A percentile compares a stretch with the other conserved stretches of the same genome.
These are phyloP conservation scores for Herpomyces periplanetae DNA, from an alignment of 2,329 filamentous ascomycete genomes.

Conservation along the genomic window DNA sequence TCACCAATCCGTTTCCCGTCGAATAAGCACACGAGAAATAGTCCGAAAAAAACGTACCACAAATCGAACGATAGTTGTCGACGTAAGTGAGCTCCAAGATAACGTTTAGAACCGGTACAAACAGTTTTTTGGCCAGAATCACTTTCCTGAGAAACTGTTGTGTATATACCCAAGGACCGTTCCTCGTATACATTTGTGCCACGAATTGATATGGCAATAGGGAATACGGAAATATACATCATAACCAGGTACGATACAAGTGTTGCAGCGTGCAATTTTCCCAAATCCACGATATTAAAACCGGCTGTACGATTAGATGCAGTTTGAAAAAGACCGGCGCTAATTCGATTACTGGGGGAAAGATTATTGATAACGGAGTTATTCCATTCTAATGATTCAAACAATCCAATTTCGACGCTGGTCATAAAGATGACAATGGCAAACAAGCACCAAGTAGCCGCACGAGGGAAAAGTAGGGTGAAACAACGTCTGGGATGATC, in stretches of 20 bases:
- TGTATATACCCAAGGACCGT: conserved; percentile 35
- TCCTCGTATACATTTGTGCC: conserved; percentile 91
- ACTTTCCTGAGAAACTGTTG: conserved; percentile 10
- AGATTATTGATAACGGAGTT: conserved; percentile 24
- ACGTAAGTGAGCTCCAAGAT: conserved; percentile 62
- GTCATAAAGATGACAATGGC: conserved; percentile 49
- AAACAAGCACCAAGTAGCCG: conserved; percentile 84
- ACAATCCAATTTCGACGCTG: conserved; percentile 45
- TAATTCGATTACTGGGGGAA: conserved; percentile 29
- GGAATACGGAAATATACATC: conserved; percentile 98
- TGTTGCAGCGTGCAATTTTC: conserved; percentile 46
- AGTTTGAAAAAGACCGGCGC: conserved; percentile 67
- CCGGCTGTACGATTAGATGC: conserved; percentile 62
- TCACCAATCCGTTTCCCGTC: conserved; percentile 32
- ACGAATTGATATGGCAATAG: conserved; percentile 75
- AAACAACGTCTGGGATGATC: conserved; percentile 90
- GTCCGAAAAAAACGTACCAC: conserved; percentile 78
- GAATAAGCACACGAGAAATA: conserved; percentile 65
- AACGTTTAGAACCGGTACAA: conserved; percentile 24
- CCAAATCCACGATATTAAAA: conserved; percentile 40
- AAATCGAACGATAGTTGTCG: conserved; percentile 81
- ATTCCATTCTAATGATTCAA: conserved; percentile 45
- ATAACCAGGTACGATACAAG: conserved; percentile 84
- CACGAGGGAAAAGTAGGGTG: conserved; percentile 57
- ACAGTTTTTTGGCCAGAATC: conserved; percentile 13